Evolutionary conservation across 768 basidiomycete species (phyloP), one percentile per base, ranked within the genome.

Genomic region (Termitomyces sp.): DNA sequence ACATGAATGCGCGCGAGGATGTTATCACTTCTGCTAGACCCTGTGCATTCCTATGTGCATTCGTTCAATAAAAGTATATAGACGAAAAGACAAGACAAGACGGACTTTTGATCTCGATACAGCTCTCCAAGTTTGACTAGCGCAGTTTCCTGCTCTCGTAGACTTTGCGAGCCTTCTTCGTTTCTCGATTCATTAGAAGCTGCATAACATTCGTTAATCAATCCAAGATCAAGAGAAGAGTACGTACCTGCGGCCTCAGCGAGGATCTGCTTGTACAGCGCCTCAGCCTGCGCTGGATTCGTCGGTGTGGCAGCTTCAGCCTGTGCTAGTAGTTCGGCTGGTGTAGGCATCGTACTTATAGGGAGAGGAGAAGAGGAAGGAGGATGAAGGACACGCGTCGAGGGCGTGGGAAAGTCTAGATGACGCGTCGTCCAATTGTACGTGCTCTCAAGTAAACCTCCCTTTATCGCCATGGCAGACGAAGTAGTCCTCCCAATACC

Each of bases 1-100:
- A 86, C 82, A 96, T 91, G 76, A 95, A 94, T 0, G 83, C 78
- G 46, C 94, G 76, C 0, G 91, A 93, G 25, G 88, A 77, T 0
- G 85, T 89, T 52, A 97, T 91, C 35, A 96, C 86, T 52, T 93
- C 83, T 10, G 94, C 91, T 2, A 98, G 78, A 16, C 89, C 90
- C 57, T 85, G 70, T 18, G 91, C 86, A 74, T 98, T 89, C 64
- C 94, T 97, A 39, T n/a, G n/a, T n/a, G n/a, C n/a, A n/a, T n/a
- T n/a, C n/a, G n/a, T n/a, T n/a, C n/a, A n/a, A n/a, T n/a, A n/a
- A n/a, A n/a, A n/a, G n/a, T n/a, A n/a, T n/a, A n/a, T n/a, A n/a
- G n/a, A n/a, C n/a, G n/a, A 7, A 18, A 18, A 29, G 16, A 11
- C 6, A 25, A 23, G 18, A 55, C 49, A 29, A 9, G 11, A 94